A percentile compares a stretch with the other conserved stretches of the same genome.
Evolutionary conservation across 2,329 filamentous ascomycete genomes (phyloP).

Genomic region (Aspergillus terreus): DNA sequence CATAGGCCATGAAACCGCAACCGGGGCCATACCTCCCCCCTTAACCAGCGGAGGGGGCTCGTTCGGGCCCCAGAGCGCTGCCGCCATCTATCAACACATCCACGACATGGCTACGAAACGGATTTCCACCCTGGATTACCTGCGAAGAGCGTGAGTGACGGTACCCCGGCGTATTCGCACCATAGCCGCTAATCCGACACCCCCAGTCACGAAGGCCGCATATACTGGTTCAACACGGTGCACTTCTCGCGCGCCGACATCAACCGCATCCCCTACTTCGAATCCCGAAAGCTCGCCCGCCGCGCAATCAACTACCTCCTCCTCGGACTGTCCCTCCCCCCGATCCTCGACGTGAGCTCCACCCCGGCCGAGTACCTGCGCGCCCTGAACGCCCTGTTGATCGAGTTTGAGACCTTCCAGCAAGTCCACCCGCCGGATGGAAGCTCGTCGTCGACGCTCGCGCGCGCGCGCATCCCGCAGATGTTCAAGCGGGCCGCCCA

Average conservation of each 20-base stretch:
- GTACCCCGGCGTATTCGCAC: background rate
- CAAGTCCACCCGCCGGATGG: slow-evolving; percentile 78
- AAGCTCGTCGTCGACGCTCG: slow-evolving; percentile 63
- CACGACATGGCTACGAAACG: slow-evolving; percentile 86
- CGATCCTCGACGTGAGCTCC: slow-evolving; percentile 78
- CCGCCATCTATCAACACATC: slow-evolving; percentile 62
- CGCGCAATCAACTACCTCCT: slow-evolving; percentile 92
- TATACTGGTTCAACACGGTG: slow-evolving; percentile 98
- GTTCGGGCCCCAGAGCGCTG: slow-evolving; percentile 48
- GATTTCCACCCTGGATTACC: slow-evolving; percentile 88
- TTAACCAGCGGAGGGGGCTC: slow-evolving; percentile 29
- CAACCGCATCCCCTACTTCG: slow-evolving; percentile 77
- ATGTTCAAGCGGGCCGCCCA: slow-evolving; percentile 70
- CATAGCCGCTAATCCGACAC: slow-evolving; percentile 9
- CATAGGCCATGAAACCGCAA: slow-evolving; percentile 23
- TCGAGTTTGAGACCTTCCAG: slow-evolving; percentile 93
- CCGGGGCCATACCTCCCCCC: slow-evolving; percentile 27
- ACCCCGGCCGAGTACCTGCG: slow-evolving; percentile 81
- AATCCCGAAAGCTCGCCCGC: slow-evolving; percentile 75
- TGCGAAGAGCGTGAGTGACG: slow-evolving; percentile 76
- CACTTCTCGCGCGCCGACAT: slow-evolving; percentile 84
- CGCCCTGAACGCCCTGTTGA: slow-evolving; percentile 76
- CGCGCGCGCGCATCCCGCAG: slow-evolving; percentile 73
- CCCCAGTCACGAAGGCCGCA: slow-evolving; percentile 78
- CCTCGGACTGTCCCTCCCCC: slow-evolving; percentile 85